A percentile compares a stretch with the other conserved stretches of the same genome.
These are phyloP conservation scores for Aspergillus intermedius DNA, from an alignment of 2,329 filamentous ascomycete species.

Conservation along the genomic window DNA sequence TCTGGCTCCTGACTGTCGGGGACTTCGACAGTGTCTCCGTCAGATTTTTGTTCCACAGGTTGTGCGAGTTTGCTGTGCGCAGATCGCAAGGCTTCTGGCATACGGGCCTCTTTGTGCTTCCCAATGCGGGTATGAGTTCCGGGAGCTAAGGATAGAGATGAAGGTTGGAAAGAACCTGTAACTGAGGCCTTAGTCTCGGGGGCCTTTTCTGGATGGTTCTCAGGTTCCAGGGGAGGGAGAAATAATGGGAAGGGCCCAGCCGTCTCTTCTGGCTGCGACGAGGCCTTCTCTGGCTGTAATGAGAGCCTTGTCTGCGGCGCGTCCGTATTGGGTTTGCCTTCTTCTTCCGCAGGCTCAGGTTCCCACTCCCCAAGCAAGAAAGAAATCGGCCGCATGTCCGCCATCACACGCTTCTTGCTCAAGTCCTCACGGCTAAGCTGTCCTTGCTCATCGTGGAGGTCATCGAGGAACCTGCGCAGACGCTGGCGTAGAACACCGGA, in stretches of 20 bases:
- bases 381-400: slow-evolving; percentile 23
- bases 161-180: background rate
- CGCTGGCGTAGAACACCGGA: slow-evolving; percentile 55
- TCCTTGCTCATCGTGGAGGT: slow-evolving; percentile 55
- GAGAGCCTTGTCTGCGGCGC: background rate
- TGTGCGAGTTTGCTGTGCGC: background rate
- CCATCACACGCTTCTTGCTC: slow-evolving; percentile 30
- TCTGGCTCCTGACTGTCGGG: slow-evolving; percentile 24
- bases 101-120: background rate
- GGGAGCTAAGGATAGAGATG: background rate
- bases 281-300: background rate
- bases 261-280: background rate
- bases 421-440: slow-evolving; percentile 26
- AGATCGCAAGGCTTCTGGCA: background rate
- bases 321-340: background rate
- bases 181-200: background rate
- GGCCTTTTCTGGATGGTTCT: background rate
- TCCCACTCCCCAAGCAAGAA: slow-evolving; percentile 21
- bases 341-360: background rate
- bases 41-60: background rate
- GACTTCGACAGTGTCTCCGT: slow-evolving; percentile 18
- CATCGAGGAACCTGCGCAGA: slow-evolving; percentile 61
- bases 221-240: background rate
- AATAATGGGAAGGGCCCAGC: background rate
- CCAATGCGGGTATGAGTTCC: background rate